Evolutionary conservation across 2,329 filamentous ascomycete species (phyloP).

Genomic region (Drechslerella stenobrocha): DNA sequence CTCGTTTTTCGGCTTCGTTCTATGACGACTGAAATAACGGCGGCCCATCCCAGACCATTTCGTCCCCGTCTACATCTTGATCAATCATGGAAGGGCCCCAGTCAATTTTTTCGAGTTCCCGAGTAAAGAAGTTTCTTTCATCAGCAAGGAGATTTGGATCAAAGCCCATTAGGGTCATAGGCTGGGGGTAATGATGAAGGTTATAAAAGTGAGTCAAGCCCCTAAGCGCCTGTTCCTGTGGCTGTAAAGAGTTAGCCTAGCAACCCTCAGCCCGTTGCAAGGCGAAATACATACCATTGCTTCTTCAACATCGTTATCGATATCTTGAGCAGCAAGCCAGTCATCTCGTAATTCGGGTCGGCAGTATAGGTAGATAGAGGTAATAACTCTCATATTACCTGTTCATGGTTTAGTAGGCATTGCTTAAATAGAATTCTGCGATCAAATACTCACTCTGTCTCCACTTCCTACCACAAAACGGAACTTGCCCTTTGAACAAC

Average conservation of each 20-base stretch:
- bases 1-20: constrained; percentile 21
- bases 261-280: not conserved
- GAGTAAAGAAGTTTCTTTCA: constrained; percentile 76
- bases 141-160: constrained; percentile 65
- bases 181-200: constrained; percentile 55
- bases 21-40: constrained; percentile 43
- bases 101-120: constrained; percentile 69
- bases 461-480: constrained; percentile 98
- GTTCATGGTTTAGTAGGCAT: not conserved
- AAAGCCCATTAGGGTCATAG: constrained; percentile 54
- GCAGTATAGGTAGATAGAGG: constrained; percentile 91
- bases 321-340: constrained; percentile 87
- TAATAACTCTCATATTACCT: constrained; percentile 96
- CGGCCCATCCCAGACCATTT: constrained; percentile 38
- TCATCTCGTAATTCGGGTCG: constrained; percentile 90
- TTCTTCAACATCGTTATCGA: constrained; percentile 92
- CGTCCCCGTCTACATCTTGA: constrained; percentile 57
- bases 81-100: constrained; percentile 59
- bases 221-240: constrained; percentile 84
- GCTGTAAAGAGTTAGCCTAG: constrained; percentile 55
- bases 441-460: constrained; percentile 64
- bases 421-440: not conserved
- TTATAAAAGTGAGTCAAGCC: constrained; percentile 92
- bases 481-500: constrained; percentile 97
- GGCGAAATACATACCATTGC: constrained; percentile 61